These are phyloP conservation scores for Metschnikowia dekortorum DNA, from an alignment of 805 yeast species.

Conservation along the genomic window DNA sequence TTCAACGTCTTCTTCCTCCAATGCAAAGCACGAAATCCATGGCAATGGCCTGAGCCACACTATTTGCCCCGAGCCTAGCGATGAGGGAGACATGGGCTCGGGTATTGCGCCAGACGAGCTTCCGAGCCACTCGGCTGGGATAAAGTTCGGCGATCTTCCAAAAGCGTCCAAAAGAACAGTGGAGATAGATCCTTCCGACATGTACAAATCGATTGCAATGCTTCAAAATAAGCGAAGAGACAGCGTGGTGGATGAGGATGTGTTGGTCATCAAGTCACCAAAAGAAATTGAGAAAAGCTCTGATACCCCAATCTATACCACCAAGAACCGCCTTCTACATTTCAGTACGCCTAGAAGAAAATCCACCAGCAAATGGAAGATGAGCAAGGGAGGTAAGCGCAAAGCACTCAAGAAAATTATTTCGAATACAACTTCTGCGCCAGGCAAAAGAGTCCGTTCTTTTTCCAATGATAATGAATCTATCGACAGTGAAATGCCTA, in stretches of 20 bases:
- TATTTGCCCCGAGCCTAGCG: conserved; percentile 44
- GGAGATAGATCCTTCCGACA: conserved; percentile 70
- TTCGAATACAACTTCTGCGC: conserved; percentile 15
- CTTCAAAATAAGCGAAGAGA: conserved; percentile 48
- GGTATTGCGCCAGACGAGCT: neutral
- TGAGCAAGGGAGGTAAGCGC: conserved; percentile 15
- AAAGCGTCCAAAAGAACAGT: conserved; percentile 44
- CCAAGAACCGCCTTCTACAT: conserved; percentile 12
- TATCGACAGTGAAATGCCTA: conserved; percentile 11
- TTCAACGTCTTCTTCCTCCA: conserved; percentile 11
- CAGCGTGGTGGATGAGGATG: conserved; percentile 56
- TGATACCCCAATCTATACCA: conserved; percentile 34
- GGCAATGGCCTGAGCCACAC: conserved; percentile 12
- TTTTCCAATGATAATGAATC: conserved; percentile 9
- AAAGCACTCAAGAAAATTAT: conserved; percentile 23
- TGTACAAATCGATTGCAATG: conserved; percentile 80
- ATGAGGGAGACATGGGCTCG: conserved; percentile 20
- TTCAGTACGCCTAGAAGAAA: conserved; percentile 3
- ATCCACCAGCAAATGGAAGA: conserved; percentile 9
- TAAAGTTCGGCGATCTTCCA: conserved; percentile 59
- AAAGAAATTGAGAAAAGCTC: conserved; percentile 53
- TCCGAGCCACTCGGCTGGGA: conserved; percentile 24
- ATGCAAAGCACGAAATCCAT: conserved; percentile 6
- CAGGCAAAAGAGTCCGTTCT: conserved; percentile 1
- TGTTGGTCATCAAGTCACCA: conserved; percentile 73